phyloP scores from a whole-genome alignment of 169 alveolate genomes.

The Plasmodium ovale region DNA sequence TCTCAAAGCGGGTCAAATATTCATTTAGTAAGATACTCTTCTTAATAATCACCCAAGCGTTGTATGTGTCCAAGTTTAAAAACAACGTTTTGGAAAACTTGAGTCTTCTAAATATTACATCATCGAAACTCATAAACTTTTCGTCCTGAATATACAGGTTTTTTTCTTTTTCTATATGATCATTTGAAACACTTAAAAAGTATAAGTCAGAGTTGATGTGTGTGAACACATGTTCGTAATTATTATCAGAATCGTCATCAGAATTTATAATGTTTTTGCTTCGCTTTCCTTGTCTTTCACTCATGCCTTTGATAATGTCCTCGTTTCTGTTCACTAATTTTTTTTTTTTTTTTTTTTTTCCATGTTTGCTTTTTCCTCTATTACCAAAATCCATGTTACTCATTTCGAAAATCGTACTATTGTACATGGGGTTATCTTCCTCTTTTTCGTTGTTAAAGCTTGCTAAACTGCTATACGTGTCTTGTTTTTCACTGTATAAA shows the following conservation, averaged over 20 bases:
- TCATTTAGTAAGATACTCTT: constrained; percentile 61
- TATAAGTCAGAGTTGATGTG: constrained; percentile 58
- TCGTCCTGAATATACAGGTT: constrained; percentile 66
- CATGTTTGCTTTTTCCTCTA: not conserved
- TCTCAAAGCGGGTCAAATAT: not conserved
- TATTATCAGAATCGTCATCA: constrained; percentile 69
- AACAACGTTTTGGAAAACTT: constrained; percentile 39
- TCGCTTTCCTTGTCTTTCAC: not conserved
- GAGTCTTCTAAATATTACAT: constrained; percentile 52
- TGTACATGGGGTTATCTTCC: constrained; percentile 55
- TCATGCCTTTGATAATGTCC: not conserved
- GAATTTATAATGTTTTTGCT: constrained; percentile 61
- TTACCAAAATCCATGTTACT: constrained; percentile 50
- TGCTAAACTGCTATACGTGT: constrained; percentile 20
- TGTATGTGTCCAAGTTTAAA: constrained; percentile 54
- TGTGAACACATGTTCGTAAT: constrained; percentile 67
- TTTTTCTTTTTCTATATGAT: constrained; percentile 67
- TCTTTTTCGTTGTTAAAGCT: constrained; percentile 8
- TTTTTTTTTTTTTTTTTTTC: constrained; percentile 20
- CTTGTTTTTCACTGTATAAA: constrained; percentile 5
- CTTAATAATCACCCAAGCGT: constrained; percentile 58
- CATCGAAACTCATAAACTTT: constrained; percentile 27
- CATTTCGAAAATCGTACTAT: constrained; percentile 73
- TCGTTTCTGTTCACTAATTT: constrained; percentile 1
- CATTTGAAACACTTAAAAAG: constrained; percentile 69